Percentiles rank a stretch among this genome's conserved stretches.
Evolutionary conservation across 306 rosid genomes (phyloP).

Genomic region (Pyrus communis): DNA sequence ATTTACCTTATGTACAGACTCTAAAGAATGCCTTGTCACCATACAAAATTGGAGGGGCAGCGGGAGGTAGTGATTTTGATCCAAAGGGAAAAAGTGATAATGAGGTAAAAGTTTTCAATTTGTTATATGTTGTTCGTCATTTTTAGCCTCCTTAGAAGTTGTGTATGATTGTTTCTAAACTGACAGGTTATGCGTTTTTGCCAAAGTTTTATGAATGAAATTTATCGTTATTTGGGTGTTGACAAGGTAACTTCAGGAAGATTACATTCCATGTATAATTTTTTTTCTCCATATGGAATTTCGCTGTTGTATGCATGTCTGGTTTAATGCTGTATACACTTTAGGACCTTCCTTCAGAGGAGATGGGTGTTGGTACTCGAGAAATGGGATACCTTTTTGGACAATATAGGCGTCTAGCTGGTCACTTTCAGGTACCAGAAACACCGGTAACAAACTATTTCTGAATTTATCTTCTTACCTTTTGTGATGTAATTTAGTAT

Average conservation of each 20-base stretch:
- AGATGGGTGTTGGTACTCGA: slow-evolving; percentile 98
- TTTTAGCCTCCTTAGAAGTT: slow-evolving; percentile 2
- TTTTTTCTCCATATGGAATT: background rate
- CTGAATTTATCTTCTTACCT: background rate
- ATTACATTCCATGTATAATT: background rate
- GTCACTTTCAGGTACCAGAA: slow-evolving; percentile 80
- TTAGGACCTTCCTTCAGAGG: slow-evolving; percentile 98
- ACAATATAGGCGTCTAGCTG: slow-evolving; percentile 92
- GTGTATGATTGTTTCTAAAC: slow-evolving; percentile 34
- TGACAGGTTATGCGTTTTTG: slow-evolving; percentile 94
- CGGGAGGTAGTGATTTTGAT: slow-evolving; percentile 99
- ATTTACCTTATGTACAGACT: slow-evolving; percentile 46
- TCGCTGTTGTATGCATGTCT: slow-evolving; percentile 13
- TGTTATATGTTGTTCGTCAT: slow-evolving; percentile 4
- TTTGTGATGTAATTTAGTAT: background rate
- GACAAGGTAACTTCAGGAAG: slow-evolving; percentile 71
- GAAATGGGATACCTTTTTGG: slow-evolving; percentile 99
- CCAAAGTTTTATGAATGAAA: slow-evolving; percentile 97
- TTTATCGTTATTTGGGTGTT: slow-evolving; percentile 89
- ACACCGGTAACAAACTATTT: slow-evolving; percentile 9
- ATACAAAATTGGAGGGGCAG: slow-evolving; percentile 96
- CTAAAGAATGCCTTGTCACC: slow-evolving; percentile 94
- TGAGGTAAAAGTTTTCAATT: slow-evolving; percentile 50
- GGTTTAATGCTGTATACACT: slow-evolving; percentile 26
- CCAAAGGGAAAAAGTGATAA: slow-evolving; percentile 95